phyloP scores from a whole-genome alignment of 2,329 filamentous ascomycete genomes.

The Cucurbitaria berberidis region DNA sequence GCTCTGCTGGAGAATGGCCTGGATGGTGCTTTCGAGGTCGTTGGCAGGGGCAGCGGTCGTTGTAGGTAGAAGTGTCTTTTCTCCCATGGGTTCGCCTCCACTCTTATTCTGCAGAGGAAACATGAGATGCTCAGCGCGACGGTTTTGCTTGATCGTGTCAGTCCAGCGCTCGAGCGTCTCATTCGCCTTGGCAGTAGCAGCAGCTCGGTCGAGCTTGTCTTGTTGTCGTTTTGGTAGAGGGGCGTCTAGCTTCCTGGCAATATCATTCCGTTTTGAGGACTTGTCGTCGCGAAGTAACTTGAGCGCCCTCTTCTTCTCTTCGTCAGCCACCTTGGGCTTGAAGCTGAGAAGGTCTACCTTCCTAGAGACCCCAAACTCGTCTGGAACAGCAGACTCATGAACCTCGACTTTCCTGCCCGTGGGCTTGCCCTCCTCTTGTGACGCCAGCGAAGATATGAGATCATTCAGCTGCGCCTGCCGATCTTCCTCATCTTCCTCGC shows the following conservation, averaged over 20 bases:
- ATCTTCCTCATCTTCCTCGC: slow-evolving; percentile 54
- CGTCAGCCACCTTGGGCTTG: slow-evolving; percentile 73
- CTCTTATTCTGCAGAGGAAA: slow-evolving; percentile 83
- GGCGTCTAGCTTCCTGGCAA: slow-evolving; percentile 75
- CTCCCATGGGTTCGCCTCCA: slow-evolving; percentile 63
- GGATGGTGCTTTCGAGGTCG: slow-evolving; percentile 84
- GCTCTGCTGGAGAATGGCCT: slow-evolving; percentile 88
- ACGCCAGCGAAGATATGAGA: slow-evolving; percentile 70
- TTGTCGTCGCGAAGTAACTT: slow-evolving; percentile 75
- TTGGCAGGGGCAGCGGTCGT: slow-evolving; percentile 68
- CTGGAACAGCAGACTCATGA: slow-evolving; percentile 66
- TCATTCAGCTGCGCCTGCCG: slow-evolving; percentile 70
- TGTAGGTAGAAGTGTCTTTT: slow-evolving; percentile 68
- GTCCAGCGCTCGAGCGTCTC: slow-evolving; percentile 90
- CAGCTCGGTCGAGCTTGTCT: slow-evolving; percentile 78
- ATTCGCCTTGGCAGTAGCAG: slow-evolving; percentile 88
- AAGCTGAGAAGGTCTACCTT: slow-evolving; percentile 80
- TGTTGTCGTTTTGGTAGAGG: slow-evolving; percentile 87
- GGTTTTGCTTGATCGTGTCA: slow-evolving; percentile 93
- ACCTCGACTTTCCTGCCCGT: slow-evolving; percentile 51
- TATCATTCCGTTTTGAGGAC: slow-evolving; percentile 60
- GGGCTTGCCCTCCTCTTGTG: slow-evolving; percentile 46
- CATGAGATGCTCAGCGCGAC: slow-evolving; percentile 84
- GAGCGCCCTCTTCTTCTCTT: slow-evolving; percentile 76
- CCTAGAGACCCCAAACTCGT: slow-evolving; percentile 65